Conservation (phyloP, 768 basidiomycete genomes). For the Lentinus brumalis region DNA sequence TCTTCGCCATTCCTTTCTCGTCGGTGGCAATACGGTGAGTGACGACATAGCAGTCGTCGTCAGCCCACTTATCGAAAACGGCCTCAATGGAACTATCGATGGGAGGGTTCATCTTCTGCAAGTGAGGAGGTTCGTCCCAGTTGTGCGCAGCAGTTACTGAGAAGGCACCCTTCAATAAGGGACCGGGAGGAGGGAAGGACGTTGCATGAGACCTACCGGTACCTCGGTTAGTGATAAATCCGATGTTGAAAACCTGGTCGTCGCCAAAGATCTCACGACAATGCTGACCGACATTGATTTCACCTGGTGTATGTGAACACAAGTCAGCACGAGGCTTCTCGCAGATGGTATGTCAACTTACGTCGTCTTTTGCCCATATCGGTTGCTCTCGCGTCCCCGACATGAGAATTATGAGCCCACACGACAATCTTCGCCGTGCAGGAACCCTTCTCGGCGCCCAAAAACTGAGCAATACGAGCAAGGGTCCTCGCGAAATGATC, state of each 20-base stretch:
- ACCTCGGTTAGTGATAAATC: slow-evolving; percentile 30
- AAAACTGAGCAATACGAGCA: slow-evolving; percentile 18
- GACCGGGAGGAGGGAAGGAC: neutral
- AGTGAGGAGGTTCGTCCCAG: slow-evolving; percentile 30
- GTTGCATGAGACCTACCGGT: slow-evolving; percentile 17
- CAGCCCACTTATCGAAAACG: slow-evolving; percentile 25
- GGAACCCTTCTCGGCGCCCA: slow-evolving; percentile 11
- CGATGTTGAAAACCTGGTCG: slow-evolving; percentile 31
- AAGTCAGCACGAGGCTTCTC: neutral
- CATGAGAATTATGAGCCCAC: slow-evolving; percentile 37
- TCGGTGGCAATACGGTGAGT: slow-evolving; percentile 20
- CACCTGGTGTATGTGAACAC: slow-evolving; percentile 15
- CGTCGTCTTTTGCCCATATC: slow-evolving; percentile 30
- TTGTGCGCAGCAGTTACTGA: slow-evolving; percentile 30
- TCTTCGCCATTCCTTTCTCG: slow-evolving; percentile 17
- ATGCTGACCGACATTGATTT: slow-evolving; percentile 32
- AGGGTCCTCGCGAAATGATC: slow-evolving; percentile 27
- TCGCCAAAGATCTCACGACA: slow-evolving; percentile 31
- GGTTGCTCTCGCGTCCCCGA: slow-evolving; percentile 32
- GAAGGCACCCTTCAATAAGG: neutral
- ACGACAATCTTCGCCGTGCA: slow-evolving; percentile 28
- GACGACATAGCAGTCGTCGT: slow-evolving; percentile 22
- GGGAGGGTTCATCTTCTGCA: slow-evolving; percentile 28
- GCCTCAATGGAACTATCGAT: slow-evolving; percentile 26
- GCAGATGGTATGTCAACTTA: neutral